A percentile compares a stretch with the other conserved stretches of the same genome.
These are phyloP conservation scores for Gnaphalium uliginosum DNA, from an alignment of 129 eudicot species.

Conservation along the genomic window DNA sequence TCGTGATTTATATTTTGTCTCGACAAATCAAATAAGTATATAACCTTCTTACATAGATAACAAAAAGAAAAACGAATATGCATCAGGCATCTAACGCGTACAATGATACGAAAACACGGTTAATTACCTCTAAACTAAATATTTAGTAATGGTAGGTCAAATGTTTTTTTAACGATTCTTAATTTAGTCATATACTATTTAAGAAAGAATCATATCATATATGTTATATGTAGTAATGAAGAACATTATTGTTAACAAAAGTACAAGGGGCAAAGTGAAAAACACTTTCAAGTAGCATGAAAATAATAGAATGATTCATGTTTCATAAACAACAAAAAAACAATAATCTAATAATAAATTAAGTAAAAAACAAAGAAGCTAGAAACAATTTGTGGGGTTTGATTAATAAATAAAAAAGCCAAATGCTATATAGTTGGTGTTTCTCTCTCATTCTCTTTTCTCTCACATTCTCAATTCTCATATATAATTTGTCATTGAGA, in stretches of 20 bases:
- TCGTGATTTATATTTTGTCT: not conserved
- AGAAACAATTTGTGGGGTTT: conserved; percentile 23
- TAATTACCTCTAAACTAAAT: not conserved
- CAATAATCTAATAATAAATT: conserved; percentile 14
- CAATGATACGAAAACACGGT: not conserved
- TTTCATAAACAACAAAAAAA: conserved; percentile 18
- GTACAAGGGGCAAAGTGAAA: conserved; percentile 5
- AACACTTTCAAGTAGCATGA: not conserved
- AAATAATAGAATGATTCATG: conserved; percentile 24
- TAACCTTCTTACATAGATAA: not conserved
- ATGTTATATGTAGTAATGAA: not conserved
- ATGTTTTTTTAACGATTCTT: not conserved
- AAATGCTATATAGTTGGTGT: conserved; percentile 23
- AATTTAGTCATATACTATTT: not conserved
- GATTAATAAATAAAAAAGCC: conserved; percentile 24
- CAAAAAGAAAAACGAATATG: not conserved
- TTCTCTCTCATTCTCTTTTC: conserved; percentile 38
- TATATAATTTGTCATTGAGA: conserved; percentile 45
- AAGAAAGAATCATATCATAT: not conserved
- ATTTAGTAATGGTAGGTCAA: not conserved
- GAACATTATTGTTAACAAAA: not conserved
- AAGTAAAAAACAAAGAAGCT: conserved; percentile 14
- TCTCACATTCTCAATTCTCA: conserved; percentile 20
- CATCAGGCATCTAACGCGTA: not conserved
- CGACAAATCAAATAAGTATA: not conserved